Conservation (phyloP, 345 rosid species). For the Microcos paniculata region DNA sequence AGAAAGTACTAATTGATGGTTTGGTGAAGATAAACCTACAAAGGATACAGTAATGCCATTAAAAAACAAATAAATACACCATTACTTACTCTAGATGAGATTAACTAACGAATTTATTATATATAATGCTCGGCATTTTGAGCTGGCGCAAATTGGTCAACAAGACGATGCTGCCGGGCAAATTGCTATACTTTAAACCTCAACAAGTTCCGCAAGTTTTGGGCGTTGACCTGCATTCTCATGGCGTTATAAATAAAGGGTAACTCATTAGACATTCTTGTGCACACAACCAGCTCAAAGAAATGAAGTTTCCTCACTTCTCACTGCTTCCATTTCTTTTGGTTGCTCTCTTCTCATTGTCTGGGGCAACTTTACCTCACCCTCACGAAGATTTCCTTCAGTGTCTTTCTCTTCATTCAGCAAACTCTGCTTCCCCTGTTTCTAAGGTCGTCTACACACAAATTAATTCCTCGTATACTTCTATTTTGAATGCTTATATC, state of each 20-base stretch:
- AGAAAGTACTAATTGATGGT: too few species aligned
- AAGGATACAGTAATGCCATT: too few species aligned
- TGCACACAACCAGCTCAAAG: neutral
- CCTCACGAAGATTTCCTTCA: neutral
- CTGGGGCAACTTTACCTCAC: neutral
- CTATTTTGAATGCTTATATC: neutral
- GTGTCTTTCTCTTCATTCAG: constrained; percentile 1
- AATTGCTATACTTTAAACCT: too few species aligned
- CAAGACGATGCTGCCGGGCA: neutral
- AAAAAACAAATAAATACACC: too few species aligned
- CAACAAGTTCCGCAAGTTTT: too few species aligned
- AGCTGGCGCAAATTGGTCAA: neutral
- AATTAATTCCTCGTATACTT: neutral
- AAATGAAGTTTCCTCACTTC: neutral
- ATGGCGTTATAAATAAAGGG: neutral
- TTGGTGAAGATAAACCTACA: too few species aligned
- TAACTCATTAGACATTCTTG: neutral
- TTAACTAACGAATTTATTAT: too few species aligned
- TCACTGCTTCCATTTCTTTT: neutral
- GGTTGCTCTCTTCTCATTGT: neutral
- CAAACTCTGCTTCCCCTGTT: neutral
- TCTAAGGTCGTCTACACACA: neutral
- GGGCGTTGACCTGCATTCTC: neutral
- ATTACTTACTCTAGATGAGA: too few species aligned
- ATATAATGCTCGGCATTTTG: too few species aligned